Percentiles rank a stretch among this genome's conserved stretches.
Evolutionary conservation across 2,329 filamentous ascomycete genomes (phyloP).

Genomic region (Exophiala aquamarina): DNA sequence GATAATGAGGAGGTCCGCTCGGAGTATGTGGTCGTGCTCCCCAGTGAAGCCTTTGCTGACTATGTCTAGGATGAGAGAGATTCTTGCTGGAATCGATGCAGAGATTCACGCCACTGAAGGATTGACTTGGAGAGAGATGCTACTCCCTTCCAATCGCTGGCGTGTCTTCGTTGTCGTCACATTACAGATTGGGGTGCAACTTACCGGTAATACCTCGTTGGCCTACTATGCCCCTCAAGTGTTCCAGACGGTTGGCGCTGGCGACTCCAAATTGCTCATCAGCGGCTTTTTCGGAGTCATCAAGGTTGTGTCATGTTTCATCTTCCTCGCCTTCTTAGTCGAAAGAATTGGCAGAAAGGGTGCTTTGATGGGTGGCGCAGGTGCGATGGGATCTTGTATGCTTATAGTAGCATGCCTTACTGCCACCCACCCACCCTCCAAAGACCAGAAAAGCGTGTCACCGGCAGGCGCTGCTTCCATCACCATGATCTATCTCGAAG

Average conservation of each 20-base stretch:
- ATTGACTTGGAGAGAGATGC: too few species aligned
- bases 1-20: too few species aligned
- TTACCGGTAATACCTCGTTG: constrained; percentile 40
- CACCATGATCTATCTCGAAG: constrained; percentile 53
- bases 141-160: constrained; percentile 37
- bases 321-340: constrained; percentile 39
- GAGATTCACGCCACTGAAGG: too few species aligned
- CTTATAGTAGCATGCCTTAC: constrained; percentile 41
- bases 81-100: constrained; percentile 31
- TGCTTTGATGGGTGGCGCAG: constrained; percentile 36
- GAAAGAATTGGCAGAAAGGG: constrained; percentile 39
- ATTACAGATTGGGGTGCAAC: constrained; percentile 41
- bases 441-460: constrained; percentile 29
- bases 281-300: constrained; percentile 72
- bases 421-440: constrained; percentile 35
- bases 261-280: constrained; percentile 58
- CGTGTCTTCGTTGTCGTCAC: constrained; percentile 35
- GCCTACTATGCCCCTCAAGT: constrained; percentile 42
- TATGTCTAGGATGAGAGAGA: constrained; percentile 23
- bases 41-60: constrained; percentile 2
- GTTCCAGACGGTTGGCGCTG: constrained; percentile 37
- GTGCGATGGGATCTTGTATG: constrained; percentile 36
- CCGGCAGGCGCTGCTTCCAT: constrained; percentile 38
- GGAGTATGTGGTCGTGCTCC: constrained; percentile 32
- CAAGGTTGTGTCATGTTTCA: constrained; percentile 66